phyloP scores from a whole-genome alignment of 1,139 yeast species.

The Yamadazyma mexicana region DNA sequence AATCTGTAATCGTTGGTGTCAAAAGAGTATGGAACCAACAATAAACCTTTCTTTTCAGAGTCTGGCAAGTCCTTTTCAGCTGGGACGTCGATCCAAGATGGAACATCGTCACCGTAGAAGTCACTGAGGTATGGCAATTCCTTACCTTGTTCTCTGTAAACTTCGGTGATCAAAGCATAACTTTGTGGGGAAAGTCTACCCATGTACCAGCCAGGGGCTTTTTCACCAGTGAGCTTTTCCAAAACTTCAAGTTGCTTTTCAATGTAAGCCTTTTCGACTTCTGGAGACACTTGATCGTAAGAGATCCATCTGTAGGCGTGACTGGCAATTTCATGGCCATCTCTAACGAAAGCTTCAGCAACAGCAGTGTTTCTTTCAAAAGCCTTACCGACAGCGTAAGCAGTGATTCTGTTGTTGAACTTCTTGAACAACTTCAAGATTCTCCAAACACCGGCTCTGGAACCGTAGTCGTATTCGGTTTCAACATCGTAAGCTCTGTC shows the following conservation, averaged over 20 bases:
- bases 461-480: conserved; percentile 32
- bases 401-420: conserved; percentile 26
- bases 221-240: conserved; percentile 16
- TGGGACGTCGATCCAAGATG: conserved; percentile 19
- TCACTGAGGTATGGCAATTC: conserved; percentile 19
- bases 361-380: conserved; percentile 28
- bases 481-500: conserved; percentile 21
- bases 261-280: conserved; percentile 19
- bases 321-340: conserved; percentile 39
- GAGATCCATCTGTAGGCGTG: conserved; percentile 40
- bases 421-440: conserved; percentile 29
- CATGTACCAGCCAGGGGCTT: conserved; percentile 19
- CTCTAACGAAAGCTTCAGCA: conserved; percentile 31
- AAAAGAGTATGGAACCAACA: conserved; percentile 18
- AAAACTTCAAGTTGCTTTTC: conserved; percentile 15
- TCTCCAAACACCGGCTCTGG: conserved; percentile 37
- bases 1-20: conserved; percentile 19
- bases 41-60: conserved; percentile 17
- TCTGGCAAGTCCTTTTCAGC: conserved; percentile 19
- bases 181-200: conserved; percentile 19
- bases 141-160: conserved; percentile 15
- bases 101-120: conserved; percentile 20
- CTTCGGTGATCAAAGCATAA: conserved; percentile 17
- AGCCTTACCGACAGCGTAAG: conserved; percentile 40
- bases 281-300: conserved; percentile 20